Evolutionary conservation across 805 yeast species (phyloP).

Genomic region (Ogataea populi-albae): DNA sequence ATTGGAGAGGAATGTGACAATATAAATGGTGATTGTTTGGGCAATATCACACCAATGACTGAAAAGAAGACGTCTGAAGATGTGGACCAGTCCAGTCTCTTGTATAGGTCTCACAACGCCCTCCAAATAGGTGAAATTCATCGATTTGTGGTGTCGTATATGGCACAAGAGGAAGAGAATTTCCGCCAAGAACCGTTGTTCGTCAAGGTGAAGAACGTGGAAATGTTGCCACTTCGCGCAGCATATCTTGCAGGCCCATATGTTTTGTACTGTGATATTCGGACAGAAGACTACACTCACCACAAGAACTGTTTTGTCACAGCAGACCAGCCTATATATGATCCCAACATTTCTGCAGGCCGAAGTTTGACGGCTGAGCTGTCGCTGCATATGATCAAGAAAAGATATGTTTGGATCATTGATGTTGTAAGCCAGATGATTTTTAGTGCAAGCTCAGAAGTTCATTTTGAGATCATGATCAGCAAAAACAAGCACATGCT

Average conservation of each 20-base stretch:
- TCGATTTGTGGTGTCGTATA: slow-evolving; percentile 51
- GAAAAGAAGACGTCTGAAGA: no score
- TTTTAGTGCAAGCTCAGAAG: slow-evolving; percentile 64
- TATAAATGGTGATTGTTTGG: no score
- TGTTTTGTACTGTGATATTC: slow-evolving; percentile 77
- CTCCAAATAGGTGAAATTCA: slow-evolving; percentile 61
- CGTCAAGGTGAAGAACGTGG: slow-evolving; percentile 67
- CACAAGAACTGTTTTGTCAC: slow-evolving; percentile 54
- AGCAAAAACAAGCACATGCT: slow-evolving; percentile 42
- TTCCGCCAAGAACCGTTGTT: slow-evolving; percentile 33
- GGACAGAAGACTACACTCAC: slow-evolving; percentile 62
- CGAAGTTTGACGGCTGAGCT: slow-evolving; percentile 59
- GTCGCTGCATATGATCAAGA: slow-evolving; percentile 60
- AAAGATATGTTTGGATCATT: slow-evolving; percentile 66
- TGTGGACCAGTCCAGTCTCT: slow-evolving; percentile 10
- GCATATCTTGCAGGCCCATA: slow-evolving; percentile 90
- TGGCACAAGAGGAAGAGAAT: slow-evolving; percentile 32
- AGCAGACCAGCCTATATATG: slow-evolving; percentile 74
- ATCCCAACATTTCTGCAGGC: slow-evolving; percentile 69
- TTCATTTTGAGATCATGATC: slow-evolving; percentile 62
- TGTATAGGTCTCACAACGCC: slow-evolving; percentile 29
- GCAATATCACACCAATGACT: no score
- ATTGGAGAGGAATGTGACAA: no score
- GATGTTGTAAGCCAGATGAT: slow-evolving; percentile 81
- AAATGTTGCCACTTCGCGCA: slow-evolving; percentile 71